These are phyloP conservation scores for Chenopodium formosanum DNA, from an alignment of 148 eudicot species.

Conservation along the genomic window DNA sequence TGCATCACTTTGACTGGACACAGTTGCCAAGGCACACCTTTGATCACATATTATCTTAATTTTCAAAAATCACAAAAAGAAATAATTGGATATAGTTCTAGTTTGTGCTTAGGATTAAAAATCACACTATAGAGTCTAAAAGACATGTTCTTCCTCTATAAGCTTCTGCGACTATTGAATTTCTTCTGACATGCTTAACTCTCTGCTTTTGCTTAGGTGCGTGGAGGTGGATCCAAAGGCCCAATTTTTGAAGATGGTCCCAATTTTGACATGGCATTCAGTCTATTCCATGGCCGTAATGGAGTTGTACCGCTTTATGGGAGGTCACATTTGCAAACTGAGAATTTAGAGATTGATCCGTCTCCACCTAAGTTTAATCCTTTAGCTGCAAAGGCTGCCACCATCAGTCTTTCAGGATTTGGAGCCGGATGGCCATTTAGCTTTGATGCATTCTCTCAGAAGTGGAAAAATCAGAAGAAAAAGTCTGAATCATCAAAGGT, in stretches of 20 bases:
- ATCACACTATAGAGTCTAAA: not conserved
- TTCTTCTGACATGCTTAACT: not conserved
- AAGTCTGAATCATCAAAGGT: slow-evolving; percentile 73
- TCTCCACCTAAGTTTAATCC: slow-evolving; percentile 74
- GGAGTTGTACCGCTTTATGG: slow-evolving; percentile 95
- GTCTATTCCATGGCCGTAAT: slow-evolving; percentile 90
- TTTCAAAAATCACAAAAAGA: no score
- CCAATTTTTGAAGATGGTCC: slow-evolving; percentile 99
- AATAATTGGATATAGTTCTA: not conserved
- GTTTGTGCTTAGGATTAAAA: slow-evolving; percentile 1
- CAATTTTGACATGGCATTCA: slow-evolving; percentile 84
- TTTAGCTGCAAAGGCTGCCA: slow-evolving; percentile 94
- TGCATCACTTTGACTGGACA: no score
- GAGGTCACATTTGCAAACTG: slow-evolving; percentile 45
- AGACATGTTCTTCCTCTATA: not conserved
- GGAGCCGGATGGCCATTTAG: slow-evolving; percentile 80
- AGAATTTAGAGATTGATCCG: slow-evolving; percentile 47
- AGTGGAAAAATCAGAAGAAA: slow-evolving; percentile 57
- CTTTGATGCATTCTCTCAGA: slow-evolving; percentile 77
- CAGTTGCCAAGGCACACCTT: no score
- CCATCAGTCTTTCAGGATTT: slow-evolving; percentile 81
- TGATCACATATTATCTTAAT: no score
- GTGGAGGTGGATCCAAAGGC: slow-evolving; percentile 69
- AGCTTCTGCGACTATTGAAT: not conserved
- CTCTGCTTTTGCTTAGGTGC: slow-evolving; percentile 43